phyloP scores from a whole-genome alignment of 1,139 yeast genomes.

The Wickerhamomyces sp. region DNA sequence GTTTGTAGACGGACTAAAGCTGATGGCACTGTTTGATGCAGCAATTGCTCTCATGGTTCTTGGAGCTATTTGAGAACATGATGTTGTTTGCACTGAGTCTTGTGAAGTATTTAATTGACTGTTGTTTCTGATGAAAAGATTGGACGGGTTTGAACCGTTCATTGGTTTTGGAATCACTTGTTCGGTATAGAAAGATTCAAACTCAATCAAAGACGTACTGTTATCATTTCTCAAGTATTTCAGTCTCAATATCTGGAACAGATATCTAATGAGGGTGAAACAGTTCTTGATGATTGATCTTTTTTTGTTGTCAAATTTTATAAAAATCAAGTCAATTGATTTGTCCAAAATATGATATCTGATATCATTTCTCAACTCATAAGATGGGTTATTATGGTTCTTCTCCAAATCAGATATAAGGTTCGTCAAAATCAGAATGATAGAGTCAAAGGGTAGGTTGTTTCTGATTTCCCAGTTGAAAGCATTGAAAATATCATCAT shows the following conservation, averaged over 20 bases:
- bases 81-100: conserved; percentile 18
- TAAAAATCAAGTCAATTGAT: conserved; percentile 26
- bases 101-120: conserved; percentile 3
- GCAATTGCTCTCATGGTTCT: conserved; percentile 29
- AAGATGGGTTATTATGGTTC: conserved; percentile 18
- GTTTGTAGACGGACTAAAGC: conserved; percentile 11
- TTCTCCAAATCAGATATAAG: conserved; percentile 49
- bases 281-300: conserved; percentile 28
- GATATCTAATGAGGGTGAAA: conserved; percentile 26
- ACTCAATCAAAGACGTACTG: conserved; percentile 14
- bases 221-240: conserved; percentile 21
- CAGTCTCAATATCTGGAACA: conserved; percentile 26
- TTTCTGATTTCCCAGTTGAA: conserved; percentile 59
- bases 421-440: conserved; percentile 47
- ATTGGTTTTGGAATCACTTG: conserved; percentile 24
- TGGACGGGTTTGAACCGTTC: conserved; percentile 5
- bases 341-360: conserved; percentile 26
- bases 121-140: conserved; percentile 1
- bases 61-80: conserved; percentile 34
- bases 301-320: conserved; percentile 26
- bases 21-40: conserved; percentile 15
- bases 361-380: conserved; percentile 26
- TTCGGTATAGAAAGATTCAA: conserved; percentile 20
- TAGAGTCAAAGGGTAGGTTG: conserved; percentile 56
- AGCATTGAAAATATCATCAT: conserved; percentile 27